Evolutionary conservation across 2,329 filamentous ascomycete genomes (phyloP).

Genomic region (Penicillium decumbens): DNA sequence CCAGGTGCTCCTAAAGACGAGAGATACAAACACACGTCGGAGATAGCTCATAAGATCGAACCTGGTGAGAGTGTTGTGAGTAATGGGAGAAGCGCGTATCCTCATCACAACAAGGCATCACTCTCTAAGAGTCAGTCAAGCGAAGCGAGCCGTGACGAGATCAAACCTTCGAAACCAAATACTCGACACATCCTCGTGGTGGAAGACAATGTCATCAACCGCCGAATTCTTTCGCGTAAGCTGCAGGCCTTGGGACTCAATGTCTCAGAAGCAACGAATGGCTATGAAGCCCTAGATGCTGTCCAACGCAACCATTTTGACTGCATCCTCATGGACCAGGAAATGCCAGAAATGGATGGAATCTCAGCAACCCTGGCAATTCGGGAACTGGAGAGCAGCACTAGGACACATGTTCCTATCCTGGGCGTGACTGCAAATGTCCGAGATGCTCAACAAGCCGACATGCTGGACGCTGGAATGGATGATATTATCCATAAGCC

Average conservation of each 20-base stretch:
- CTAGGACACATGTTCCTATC: conserved; percentile 34
- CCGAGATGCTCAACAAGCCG: conserved; percentile 62
- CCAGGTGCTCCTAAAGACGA: conserved; percentile 5
- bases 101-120: not conserved
- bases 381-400: conserved; percentile 60
- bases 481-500: conserved; percentile 76
- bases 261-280: conserved; percentile 37
- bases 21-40: conserved; percentile 7
- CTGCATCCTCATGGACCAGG: conserved; percentile 73
- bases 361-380: conserved; percentile 68
- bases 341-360: conserved; percentile 82
- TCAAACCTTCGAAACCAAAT: not conserved
- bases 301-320: conserved; percentile 44
- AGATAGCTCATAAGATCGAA: not conserved
- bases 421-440: conserved; percentile 64
- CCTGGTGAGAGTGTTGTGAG: not conserved
- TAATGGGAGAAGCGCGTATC: not conserved
- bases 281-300: conserved; percentile 42
- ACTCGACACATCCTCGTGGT: conserved; percentile 36
- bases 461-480: conserved; percentile 68
- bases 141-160: not conserved
- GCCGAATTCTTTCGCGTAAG: conserved; percentile 37
- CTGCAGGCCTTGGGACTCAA: conserved; percentile 35
- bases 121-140: not conserved
- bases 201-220: conserved; percentile 45